Base-by-base conservation (phyloP, 1,284 basidiomycete genomes). In the Sporisorium scitamineum region DNA sequence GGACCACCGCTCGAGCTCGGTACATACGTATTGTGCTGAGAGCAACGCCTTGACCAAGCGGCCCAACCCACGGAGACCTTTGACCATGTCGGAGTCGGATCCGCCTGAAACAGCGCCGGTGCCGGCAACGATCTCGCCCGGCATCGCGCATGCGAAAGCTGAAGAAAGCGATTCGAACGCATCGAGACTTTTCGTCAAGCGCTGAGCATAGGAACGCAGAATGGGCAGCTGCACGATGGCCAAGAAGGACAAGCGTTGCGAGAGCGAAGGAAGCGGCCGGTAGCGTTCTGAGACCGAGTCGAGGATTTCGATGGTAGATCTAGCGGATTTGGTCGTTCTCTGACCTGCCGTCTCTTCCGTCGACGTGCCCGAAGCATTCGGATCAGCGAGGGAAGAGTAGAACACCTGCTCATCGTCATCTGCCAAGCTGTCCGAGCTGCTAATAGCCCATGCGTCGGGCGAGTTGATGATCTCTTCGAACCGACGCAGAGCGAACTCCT, bases 381-480 rank as follows among this genome's bases (percentile, higher is more conserved):
- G 13, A 41, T 39, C 34, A 14, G 50, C 34, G 24, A 37, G 39
- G 39, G 60, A 31, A 13, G 64, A 58, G 41, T 47, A 24, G 48
- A 66, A 63, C 16, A 72, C 11, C 39, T 70, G 52, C 27, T 88
- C 88, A 42, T 90, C 89, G 22, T 87, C 89, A 1, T 87, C 86
- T 24, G 90, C 88, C 6, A 79, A 66, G 14, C 70, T 75, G 54
- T 92, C 92, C 51, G 93, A 91, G 7, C 62, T 55, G 1, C 89
- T 89, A 52, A 97, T 90, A n/a, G 89, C 88, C 95, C 95, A 99
- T 0, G 96, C 95, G 66, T 95, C 92, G 0, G 90, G 80, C 1
- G 92, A 88, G 51, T 90, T 90, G 70, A 97, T 92, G 54, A 95
- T 92, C 42, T 92, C 90, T 70, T 93, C 89, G 82, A 92, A 97